Base-by-base conservation (phyloP, 441 rosid species). In the Mallotus japonicus region DNA sequence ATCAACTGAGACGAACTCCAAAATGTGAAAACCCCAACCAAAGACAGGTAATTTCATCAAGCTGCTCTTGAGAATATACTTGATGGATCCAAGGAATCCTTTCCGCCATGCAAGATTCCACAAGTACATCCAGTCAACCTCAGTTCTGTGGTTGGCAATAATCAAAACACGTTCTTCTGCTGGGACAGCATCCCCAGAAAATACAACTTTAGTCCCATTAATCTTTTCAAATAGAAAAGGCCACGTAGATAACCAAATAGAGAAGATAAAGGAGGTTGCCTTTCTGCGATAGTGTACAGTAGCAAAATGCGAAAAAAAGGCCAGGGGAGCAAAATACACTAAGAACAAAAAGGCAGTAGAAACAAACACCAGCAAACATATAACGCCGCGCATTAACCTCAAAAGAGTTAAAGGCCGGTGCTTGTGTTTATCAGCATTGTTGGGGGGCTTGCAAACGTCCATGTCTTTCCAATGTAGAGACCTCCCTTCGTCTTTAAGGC, bases 91-190 rank as follows among this genome's bases (percentile, higher is more conserved):
- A 34, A 95, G 83, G 74, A 90, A 77, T 4, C 91, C 93, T 76
- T 93, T 95, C 34, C 98, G 82, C 89, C 92, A 77, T 8, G 98
- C 99, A 57, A 95, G 87, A 77, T 93, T 83, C 99, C 99, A 95
- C 76, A 93, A 46, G 83, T 93, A 95, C 99, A 95, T 95, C 98
- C 98, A 95, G 83, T 90, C 98, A 13, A 93, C 97, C 80, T 93
- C 99, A 11, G 98, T 95, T 83, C 93, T 88, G 81, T 95, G 97
- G 77, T 95, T 95, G 53, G 97, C 84, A 71, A 95, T 86, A 40
- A 95, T 85, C 81, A 95, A 69, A 51, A 89, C 92, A 54, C 93
- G 92, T 79, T 89, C 96, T 73, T 81, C 79, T 6, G 67, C 73
- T 0, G 93, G 97, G 56, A 88, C 82, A 56, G 46, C 61, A 72